Percentiles rank a stretch among this genome's conserved stretches.
phyloP scores from a whole-genome alignment of 1,284 basidiomycete genomes.

The Irpex sp. region DNA sequence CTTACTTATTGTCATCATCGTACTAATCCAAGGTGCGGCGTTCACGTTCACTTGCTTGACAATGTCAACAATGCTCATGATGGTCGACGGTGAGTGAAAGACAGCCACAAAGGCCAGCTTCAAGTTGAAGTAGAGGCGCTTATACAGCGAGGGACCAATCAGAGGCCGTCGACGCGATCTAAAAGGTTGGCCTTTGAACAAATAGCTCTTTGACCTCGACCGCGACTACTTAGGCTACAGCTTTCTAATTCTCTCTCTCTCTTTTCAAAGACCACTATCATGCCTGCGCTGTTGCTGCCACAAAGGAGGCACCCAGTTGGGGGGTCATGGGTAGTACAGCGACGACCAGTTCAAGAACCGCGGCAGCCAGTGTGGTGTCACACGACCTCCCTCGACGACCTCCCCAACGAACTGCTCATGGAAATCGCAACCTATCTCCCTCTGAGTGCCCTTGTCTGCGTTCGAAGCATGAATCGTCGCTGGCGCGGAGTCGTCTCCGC shows the following conservation, averaged over 20 bases:
- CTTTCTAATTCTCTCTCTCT: not conserved
- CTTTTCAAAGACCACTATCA: not conserved
- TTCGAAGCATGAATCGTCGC: not conserved
- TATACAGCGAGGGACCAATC: no score
- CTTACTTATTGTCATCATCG: not conserved
- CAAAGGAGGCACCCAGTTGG: no score
- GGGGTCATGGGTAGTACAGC: no score
- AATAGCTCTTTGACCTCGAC: not conserved
- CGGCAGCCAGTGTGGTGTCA: not conserved
- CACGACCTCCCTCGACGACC: not conserved
- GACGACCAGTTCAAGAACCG: no score
- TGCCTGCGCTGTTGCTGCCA: no score
- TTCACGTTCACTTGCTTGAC: no score
- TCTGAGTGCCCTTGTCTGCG: not conserved
- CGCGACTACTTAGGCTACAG: not conserved
- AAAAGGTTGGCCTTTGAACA: not conserved
- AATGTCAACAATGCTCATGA: not conserved
- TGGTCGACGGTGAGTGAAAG: not conserved
- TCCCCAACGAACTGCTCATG: not conserved
- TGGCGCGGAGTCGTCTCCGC: not conserved
- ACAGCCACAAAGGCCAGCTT: not conserved
- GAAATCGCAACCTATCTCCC: not conserved
- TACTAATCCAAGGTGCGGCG: not conserved
- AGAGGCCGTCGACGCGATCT: not conserved
- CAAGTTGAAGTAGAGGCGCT: no score